Base-by-base conservation (phyloP, 208 protist genomes). In the Sergeia podlipaevii region DNA sequence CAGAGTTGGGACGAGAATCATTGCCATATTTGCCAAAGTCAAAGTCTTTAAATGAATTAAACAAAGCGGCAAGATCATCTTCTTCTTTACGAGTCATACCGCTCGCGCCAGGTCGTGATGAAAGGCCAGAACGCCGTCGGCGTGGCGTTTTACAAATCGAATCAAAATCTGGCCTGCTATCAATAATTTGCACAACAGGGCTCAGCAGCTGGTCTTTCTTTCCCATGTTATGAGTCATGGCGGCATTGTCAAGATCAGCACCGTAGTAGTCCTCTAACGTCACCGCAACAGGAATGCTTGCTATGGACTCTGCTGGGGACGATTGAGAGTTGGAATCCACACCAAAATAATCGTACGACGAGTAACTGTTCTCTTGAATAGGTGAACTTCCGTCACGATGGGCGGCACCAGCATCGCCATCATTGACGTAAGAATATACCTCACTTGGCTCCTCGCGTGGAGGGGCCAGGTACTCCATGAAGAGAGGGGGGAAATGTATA, bases 381-480 rank as follows among this genome's bases (percentile, higher is more conserved):
- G 37, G 21, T 36, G 37, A n/a, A 13, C 20, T n/a, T 38, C 13
- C n/a, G 34, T 38, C 34, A 38, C 34, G n/a, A 38, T n/a, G 13
- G 34, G n/a, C 13, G n/a, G 34, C 37, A 10, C 21, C 50, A 24
- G 58, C 55, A 41, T 65, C 65, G 13, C 56, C 46, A 39, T 72
- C 65, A 36, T 54, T 72, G 20, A 45, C 51, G 51, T 66, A 72
- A 5, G 33, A 59, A 47, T 66, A 72, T 24, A 41, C 65, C 8
- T 29, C 59, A 32, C 38, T 66, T 18, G 45, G 39, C 59, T 61
- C 60, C 18, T 38, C 41, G 32, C 13, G n/a, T n/a, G 11, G 13
- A 38, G 13, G 13, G n/a, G 34, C 34, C 11, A 38, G n/a, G 11
- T n/a, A 11, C 34, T 38, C 34, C 34, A 38, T 38, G n/a, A 38